Base-by-base conservation (phyloP, 768 basidiomycete species). In the Leucosporidium yakuticum region DNA sequence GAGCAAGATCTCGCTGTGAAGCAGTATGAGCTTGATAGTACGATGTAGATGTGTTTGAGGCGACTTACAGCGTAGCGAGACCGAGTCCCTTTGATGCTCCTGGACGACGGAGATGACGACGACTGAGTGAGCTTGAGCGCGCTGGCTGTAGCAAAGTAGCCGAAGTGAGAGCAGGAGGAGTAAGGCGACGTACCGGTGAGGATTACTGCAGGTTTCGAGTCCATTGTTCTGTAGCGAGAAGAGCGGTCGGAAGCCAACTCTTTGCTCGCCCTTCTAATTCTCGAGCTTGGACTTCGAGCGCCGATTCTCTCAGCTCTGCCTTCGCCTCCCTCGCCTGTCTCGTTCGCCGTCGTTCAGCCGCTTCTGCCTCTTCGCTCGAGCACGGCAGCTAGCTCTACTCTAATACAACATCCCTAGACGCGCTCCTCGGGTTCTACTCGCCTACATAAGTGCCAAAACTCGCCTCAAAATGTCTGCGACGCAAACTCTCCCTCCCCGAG, bases 41-140 rank as follows among this genome's bases (percentile, higher is more conserved):
- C 6, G 47, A 0, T 34, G 32, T 7, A 31, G 47, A 2, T 20
- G 14, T 15, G 48, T 92, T 81, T 29, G 94, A 83, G 62, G 84
- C 80, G n/a, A 75, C 39, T 44, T 15, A 82, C 39, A 88, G 84
- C 70, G 89, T 83, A 23, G 90, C 88, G 60, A 95, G 85, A 2
- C 94, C 93, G 69, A 96, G 86, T 6, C 86, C 86, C 74, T 83
- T 82, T 64, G 89, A 93, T 25, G 89, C 92, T 63, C 94, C 93
- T 65, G 92, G 90, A 15, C 8, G 39, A 15, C 71, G 34, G 4
- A 47, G 36, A 8, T 21, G 44, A n/a, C 29, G 25, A 21, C 29
- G 32, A 32, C 44, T 12, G 25, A 17, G 44, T 39, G 21, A n/a
- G n/a, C 36, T n/a, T 36, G 32, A 19, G 39, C 15, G 39, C 21